Base-by-base conservation (phyloP, 2,329 filamentous ascomycete genomes). In the Penicillium sp. region DNA sequence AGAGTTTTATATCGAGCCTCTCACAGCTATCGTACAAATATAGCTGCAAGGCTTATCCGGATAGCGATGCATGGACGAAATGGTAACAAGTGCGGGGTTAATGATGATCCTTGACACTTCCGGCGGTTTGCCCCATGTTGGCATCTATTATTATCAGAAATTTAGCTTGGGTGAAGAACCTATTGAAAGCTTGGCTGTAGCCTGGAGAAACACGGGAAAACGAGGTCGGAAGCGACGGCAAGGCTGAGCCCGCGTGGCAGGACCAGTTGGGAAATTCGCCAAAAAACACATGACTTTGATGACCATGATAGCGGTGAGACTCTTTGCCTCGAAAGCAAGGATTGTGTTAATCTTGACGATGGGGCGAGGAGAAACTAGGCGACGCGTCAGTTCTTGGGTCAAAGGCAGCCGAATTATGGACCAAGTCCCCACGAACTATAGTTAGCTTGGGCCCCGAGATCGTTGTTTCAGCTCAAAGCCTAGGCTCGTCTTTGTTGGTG, bases 301-400 rank as follows among this genome's bases (percentile, higher is more conserved):
- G n/a, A n/a, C n/a, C n/a, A n/a, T n/a, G n/a, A n/a, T n/a, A n/a
- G n/a, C n/a, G n/a, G n/a, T n/a, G n/a, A n/a, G n/a, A n/a, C n/a
- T n/a, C n/a, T n/a, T 33, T 33, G 30, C 10, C 27, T 4, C 4
- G 33, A 26, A 7, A 17, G 12, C 26, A 24, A 26, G 21, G 13
- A 32, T 15, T 30, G 18, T 32, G 30, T n/a, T 12, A 7, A 3
- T 29, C 29, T 18, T 39, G 23, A 12, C 34, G 30, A 37, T 7
- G 37, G 18, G 44, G 36, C 21, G 45, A 24, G 27, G 26, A 29
- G 36, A n/a, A n/a, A n/a, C 26, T 36, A n/a, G 30, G 26, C 40
- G 54, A 54, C 57, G 52, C 59, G 59, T 61, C 59, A 58, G 48
- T 56, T 54, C 36, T 18, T 49, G 44, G 46, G 46, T 40, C 46